These are phyloP conservation scores for Saprolegnia diclina DNA, from an alignment of 352 stramenopile genomes.

Conservation along the genomic window DNA sequence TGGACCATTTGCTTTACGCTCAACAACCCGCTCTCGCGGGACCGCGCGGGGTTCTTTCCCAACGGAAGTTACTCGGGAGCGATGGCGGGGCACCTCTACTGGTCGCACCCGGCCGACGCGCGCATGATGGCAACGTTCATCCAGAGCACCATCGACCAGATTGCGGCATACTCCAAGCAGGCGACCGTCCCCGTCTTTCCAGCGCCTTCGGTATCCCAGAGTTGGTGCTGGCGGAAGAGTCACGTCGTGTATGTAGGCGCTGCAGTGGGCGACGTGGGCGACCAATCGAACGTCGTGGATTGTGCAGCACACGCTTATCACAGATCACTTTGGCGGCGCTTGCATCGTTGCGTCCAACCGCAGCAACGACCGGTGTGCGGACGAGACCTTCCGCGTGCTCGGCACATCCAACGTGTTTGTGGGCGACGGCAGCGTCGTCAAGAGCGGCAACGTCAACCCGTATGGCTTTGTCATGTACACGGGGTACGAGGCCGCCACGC, in stretches of 20 bases:
- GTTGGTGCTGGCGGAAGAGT: not conserved
- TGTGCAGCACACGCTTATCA: slow-evolving; percentile 28
- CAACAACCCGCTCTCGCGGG: slow-evolving; percentile 57
- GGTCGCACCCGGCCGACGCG: slow-evolving; percentile 2
- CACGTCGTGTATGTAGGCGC: not conserved
- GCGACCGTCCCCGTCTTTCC: slow-evolving; percentile 16
- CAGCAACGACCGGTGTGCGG: slow-evolving; percentile 43
- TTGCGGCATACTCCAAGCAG: not conserved
- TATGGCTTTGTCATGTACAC: slow-evolving; percentile 79
- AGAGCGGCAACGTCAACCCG: slow-evolving; percentile 45
- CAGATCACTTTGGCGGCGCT: slow-evolving; percentile 58
- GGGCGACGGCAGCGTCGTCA: slow-evolving; percentile 48
- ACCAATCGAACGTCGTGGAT: slow-evolving; percentile 20
- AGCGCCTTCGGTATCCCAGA: not conserved
- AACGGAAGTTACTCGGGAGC: slow-evolving; percentile 11
- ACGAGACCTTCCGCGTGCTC: slow-evolving; percentile 50
- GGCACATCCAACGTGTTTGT: slow-evolving; percentile 71
- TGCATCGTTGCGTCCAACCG: slow-evolving; percentile 50
- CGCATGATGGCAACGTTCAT: slow-evolving; percentile 23
- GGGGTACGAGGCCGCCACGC: slow-evolving; percentile 36
- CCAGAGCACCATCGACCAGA: not conserved
- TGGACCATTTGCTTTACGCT: slow-evolving; percentile 46
- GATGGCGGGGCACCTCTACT: slow-evolving; percentile 12
- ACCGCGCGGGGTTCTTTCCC: slow-evolving; percentile 36
- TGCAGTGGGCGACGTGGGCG: slow-evolving; percentile 1